These are phyloP conservation scores for Diversispora eburnea DNA, from an alignment of 192 early-diverging fungal genomes.

Conservation along the genomic window DNA sequence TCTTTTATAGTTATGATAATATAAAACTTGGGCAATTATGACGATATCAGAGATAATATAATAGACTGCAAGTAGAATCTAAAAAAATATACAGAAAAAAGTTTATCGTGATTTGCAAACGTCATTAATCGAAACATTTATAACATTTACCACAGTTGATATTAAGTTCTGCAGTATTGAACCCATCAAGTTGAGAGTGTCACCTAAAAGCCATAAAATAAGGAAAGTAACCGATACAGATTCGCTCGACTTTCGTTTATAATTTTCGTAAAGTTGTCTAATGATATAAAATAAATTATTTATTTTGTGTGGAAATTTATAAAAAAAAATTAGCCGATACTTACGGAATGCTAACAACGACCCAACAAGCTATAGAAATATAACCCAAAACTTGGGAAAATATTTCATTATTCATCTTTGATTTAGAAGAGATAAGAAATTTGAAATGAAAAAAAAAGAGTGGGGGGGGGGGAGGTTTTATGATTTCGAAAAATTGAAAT, in stretches of 20 bases:
- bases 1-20: background rate
- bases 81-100: background rate
- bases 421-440: background rate
- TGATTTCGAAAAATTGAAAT: too few species aligned
- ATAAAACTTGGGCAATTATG: background rate
- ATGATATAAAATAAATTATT: background rate
- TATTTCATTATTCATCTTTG: slow-evolving; percentile 28
- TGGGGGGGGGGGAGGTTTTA: too few species aligned
- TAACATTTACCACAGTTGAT: background rate
- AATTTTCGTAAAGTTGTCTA: slow-evolving; percentile 77
- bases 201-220: slow-evolving; percentile 59
- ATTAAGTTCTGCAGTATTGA: background rate
- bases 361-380: slow-evolving; percentile 70
- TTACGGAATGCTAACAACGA: slow-evolving; percentile 80
- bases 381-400: slow-evolving; percentile 59
- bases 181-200: background rate
- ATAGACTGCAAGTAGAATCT: background rate
- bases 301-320: background rate
- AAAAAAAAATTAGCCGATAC: slow-evolving; percentile 16
- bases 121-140: background rate
- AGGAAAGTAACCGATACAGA: slow-evolving; percentile 69
- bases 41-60: background rate
- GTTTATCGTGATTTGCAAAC: background rate
- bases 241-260: slow-evolving; percentile 69
- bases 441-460: too few species aligned